Evolutionary conservation across 495 filamentous ascomycete species (phyloP).

Genomic region (Clohesyomyces aquaticus): DNA sequence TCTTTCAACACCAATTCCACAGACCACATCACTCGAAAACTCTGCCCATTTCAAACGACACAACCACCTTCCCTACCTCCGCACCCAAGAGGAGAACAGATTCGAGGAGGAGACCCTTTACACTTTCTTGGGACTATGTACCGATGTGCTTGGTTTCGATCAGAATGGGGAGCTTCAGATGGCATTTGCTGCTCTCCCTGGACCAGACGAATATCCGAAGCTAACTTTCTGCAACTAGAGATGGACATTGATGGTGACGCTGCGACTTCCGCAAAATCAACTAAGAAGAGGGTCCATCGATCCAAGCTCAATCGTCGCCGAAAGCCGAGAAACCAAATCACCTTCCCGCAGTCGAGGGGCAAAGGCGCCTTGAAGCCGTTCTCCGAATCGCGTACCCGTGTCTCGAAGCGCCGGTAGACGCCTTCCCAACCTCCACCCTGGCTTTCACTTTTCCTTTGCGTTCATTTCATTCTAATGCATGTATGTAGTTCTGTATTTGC

Average conservation of each 20-base stretch:
- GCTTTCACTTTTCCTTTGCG: conserved; percentile 1
- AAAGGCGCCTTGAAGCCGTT: conserved; percentile 37
- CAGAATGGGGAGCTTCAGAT: conserved; percentile 19
- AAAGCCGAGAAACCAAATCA: conserved; percentile 34
- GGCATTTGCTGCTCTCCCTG: conserved; percentile 29
- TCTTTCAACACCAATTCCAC: conserved; percentile 27
- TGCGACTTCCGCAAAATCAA: conserved; percentile 4
- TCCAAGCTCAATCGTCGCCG: conserved; percentile 26
- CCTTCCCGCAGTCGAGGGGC: conserved; percentile 27
- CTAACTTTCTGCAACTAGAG: conserved; percentile 28
- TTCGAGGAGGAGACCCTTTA: conserved; percentile 8
- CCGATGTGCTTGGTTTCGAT: conserved; percentile 35
- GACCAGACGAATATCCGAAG: not conserved
- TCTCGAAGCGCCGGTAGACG: conserved; percentile 13
- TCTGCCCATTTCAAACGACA: not conserved
- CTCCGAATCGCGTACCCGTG: conserved; percentile 22
- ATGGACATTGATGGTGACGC: conserved; percentile 38
- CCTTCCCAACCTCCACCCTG: no score
- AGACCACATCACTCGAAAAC: conserved; percentile 8
- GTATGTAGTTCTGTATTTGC: not conserved
- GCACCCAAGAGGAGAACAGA: conserved; percentile 18
- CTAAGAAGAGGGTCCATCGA: conserved; percentile 17
- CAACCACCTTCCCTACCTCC: conserved; percentile 11
- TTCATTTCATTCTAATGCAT: not conserved
- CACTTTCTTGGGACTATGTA: conserved; percentile 26